Conservation (phyloP, 2,329 filamentous ascomycete genomes). For the Aspergillus sojae region DNA sequence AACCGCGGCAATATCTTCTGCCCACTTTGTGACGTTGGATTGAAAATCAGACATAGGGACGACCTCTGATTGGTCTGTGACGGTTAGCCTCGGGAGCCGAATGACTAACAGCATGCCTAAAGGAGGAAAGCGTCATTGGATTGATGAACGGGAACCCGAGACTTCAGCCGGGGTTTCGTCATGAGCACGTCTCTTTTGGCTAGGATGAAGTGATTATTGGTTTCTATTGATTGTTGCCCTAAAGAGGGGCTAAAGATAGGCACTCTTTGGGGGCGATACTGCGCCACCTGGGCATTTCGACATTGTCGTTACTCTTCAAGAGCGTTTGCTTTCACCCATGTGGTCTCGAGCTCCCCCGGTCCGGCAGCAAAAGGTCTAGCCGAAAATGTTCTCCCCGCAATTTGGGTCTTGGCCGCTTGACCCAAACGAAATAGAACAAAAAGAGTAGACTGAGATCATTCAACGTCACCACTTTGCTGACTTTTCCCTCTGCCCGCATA, state of each 20-base stretch:
- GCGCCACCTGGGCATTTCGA: background rate
- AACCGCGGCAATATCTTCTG: constrained; percentile 38
- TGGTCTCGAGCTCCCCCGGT: constrained; percentile 14
- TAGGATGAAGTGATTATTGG: constrained; percentile 2
- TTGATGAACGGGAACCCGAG: constrained; percentile 15
- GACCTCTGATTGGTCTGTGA: constrained; percentile 29
- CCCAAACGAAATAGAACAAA: constrained; percentile 3
- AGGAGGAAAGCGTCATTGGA: constrained; percentile 8
- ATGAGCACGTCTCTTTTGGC: constrained; percentile 14
- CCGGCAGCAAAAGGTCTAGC: constrained; percentile 16
- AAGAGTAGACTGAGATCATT: constrained; percentile 18
- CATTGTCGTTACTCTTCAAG: background rate
- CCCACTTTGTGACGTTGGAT: constrained; percentile 28
- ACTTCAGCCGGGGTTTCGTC: constrained; percentile 21
- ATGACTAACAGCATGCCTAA: constrained; percentile 20
- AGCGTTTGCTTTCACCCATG: constrained; percentile 5
- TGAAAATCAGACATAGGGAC: constrained; percentile 17
- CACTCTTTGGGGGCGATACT: background rate
- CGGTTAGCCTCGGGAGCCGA: constrained; percentile 20
- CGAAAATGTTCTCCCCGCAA: constrained; percentile 24
- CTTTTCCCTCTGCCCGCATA: constrained; percentile 18
- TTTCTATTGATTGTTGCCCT: background rate
- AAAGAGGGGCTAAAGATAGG: background rate
- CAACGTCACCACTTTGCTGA: constrained; percentile 23
- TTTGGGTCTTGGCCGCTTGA: constrained; percentile 15